Evolutionary conservation across 1,284 basidiomycete species (phyloP).

Genomic region (Apiotrichum domesticum): DNA sequence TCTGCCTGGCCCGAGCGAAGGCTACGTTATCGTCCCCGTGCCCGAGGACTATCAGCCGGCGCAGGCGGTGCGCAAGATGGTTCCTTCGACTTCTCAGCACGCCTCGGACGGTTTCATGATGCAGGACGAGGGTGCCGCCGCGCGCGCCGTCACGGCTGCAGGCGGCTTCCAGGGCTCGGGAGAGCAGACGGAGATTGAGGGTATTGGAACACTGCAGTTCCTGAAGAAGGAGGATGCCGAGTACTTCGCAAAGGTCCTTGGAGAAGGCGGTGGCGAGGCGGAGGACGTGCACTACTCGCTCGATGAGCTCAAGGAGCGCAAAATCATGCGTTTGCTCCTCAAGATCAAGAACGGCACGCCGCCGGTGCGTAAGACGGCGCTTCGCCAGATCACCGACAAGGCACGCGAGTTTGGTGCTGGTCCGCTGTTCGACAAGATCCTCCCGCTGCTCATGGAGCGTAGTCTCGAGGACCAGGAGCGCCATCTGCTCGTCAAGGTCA

Average conservation of each 20-base stretch:
- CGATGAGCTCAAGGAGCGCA: conserved; percentile 99
- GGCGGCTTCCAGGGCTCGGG: conserved; percentile 77
- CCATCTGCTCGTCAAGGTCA: conserved; percentile 97
- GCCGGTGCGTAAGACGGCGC: conserved; percentile 93
- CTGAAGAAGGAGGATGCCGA: conserved; percentile 98
- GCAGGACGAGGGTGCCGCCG: conserved; percentile 85
- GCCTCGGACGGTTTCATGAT: conserved; percentile 80
- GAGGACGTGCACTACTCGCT: conserved; percentile 73
- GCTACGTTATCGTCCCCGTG: conserved; percentile 87
- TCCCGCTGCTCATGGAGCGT: conserved; percentile 97
- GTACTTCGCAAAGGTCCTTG: conserved; percentile 94
- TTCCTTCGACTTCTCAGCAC: conserved; percentile 52
- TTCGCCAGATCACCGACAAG: conserved; percentile 98
- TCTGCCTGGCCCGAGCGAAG: conserved; percentile 65
- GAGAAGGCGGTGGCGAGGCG: conserved; percentile 76
- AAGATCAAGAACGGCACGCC: conserved; percentile 99
- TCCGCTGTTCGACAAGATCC: conserved; percentile 98
- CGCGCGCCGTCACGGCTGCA: conserved; percentile 74
- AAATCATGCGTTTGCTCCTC: conserved; percentile 98
- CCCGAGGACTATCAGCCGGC: conserved; percentile 85
- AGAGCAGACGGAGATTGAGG: conserved; percentile 96
- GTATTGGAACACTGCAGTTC: conserved; percentile 93
- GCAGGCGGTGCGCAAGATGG: conserved; percentile 52
- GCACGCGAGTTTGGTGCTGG: conserved; percentile 97
- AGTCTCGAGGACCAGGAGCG: conserved; percentile 98